These are phyloP conservation scores for Cutaneotrichosporon spelunceum DNA, from an alignment of 1,284 basidiomycete species.

Conservation along the genomic window DNA sequence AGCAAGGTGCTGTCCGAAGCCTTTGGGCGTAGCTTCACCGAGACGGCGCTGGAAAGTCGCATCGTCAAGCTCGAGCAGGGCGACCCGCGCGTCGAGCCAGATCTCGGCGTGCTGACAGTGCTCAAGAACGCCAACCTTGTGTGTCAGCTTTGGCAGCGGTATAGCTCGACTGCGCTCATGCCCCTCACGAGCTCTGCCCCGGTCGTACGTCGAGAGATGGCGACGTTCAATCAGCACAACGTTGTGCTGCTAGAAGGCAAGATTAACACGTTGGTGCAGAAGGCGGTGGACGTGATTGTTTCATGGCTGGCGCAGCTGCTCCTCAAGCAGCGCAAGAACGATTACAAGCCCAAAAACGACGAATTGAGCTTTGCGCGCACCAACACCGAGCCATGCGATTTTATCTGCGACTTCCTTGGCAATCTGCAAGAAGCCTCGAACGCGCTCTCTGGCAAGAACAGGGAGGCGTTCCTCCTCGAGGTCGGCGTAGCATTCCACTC, in stretches of 20 bases:
- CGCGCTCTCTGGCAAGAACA: slow-evolving; percentile 83
- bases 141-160: slow-evolving; percentile 95
- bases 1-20: slow-evolving; percentile 85
- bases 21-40: slow-evolving; percentile 80
- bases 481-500: slow-evolving; percentile 95
- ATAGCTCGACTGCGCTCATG: slow-evolving; percentile 83
- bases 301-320: slow-evolving; percentile 63
- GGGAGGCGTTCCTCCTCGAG: slow-evolving; percentile 87
- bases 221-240: slow-evolving; percentile 85
- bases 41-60: slow-evolving; percentile 83
- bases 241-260: slow-evolving; percentile 83
- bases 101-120: slow-evolving; percentile 65
- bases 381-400: slow-evolving; percentile 91
- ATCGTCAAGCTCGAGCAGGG: slow-evolving; percentile 66
- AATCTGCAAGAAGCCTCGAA: slow-evolving; percentile 71
- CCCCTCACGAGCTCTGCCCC: slow-evolving; percentile 83
- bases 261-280: slow-evolving; percentile 78
- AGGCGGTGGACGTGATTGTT: slow-evolving; percentile 77
- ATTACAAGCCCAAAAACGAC: slow-evolving; percentile 96
- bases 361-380: slow-evolving; percentile 89
- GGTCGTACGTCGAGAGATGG: slow-evolving; percentile 88
- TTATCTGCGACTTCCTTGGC: slow-evolving; percentile 80
- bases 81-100: slow-evolving; percentile 77
- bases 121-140: slow-evolving; percentile 80
- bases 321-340: slow-evolving; percentile 89